Evolutionary conservation across 73 alveolate genomes (phyloP), one percentile per base, ranked within the genome.

Genomic region (Blepharisma stoltei): DNA sequence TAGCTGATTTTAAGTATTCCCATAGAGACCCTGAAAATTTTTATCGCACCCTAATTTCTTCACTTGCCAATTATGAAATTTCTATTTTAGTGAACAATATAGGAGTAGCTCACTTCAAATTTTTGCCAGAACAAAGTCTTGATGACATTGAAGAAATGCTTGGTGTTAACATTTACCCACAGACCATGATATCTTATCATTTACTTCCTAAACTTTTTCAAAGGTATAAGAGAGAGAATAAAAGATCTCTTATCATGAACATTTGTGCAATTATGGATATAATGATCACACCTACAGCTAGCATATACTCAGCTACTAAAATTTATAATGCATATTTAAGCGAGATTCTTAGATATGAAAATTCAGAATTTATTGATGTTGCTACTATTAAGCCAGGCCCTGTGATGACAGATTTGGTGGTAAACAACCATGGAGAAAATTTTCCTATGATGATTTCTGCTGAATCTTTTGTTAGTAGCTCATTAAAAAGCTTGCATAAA

Each of bases 131-230:
- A 2, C 73, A 60, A 60, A 9, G 18, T 5, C 73, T 60, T 14
- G 46, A 60, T 38, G 45, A 9, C 14, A 60, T 60, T 38, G 73
- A 60, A 25, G 45, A 14, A 14, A 14, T 18, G 48, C 2, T 60
- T 25, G 73, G 73, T n/a, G 73, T 60, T 11, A 60, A 60, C 73
- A 60, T 60, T 60, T 60, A 60, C 73, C 73, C 73, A 18, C 73
- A 60, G 4, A 60, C 73, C 11, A n/a, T 60, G 46, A 14, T 60
- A 25, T 60, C 73, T 25, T 60, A 60, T 25, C 73, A 60, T 25
- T 14, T 60, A 18, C 45, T 60, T 2, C 73, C 73, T 25, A 60
- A 60, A 25, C 5, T 60, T 25, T 2, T 60, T 14, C n/a, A 60
- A 60, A 14, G 73, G 18, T 60, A 14, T 25, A 25, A 60, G 14